Base-by-base conservation (phyloP, 164 flowering plant genomes). In the Cinnamomum chago region DNA sequence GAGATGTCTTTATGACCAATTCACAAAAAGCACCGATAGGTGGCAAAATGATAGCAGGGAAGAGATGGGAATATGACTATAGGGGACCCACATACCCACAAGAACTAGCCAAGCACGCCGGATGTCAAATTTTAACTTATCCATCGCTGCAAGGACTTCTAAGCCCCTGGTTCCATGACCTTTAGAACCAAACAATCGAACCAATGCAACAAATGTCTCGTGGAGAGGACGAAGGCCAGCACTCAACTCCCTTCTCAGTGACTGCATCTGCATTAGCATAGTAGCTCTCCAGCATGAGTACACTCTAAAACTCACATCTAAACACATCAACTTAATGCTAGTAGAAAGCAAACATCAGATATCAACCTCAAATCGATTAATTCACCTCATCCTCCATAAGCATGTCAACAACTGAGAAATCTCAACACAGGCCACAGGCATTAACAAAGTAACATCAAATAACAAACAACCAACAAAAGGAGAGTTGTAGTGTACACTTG, bases 111-210 rank as follows among this genome's bases (percentile, higher is more conserved):
- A 95, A 73, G 97, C 93, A 74, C 76, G 87, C 15, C 97, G 93
- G 68, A 93, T 91, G 83, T 95, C 97, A 82, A 81, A 92, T 50
- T 91, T 85, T 52, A 93, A 76, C 60, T 92, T 91, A 74, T 93
- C 99, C 98, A 93, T 93, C 14, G 98, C 96, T 7, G 95, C 90
- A 52, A 95, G 92, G 70, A 95, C 87, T 80, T 95, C 99, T 67
- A 90, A 84, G 6, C 97, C 99, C 81, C 84, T 86, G 6, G 85
- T 86, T 20, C 92, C 89, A 74, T 20, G 84, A 15, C 98, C 99
- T 79, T 88, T 90, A 5, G 92, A 84, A 6, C 95, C 99, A 87
- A 88, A 93, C 71, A 93, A 73, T n/a, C 97, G 91, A 79, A 92
- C 72, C 78, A 95, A 75, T 22, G 97, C 90, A 30, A 93, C 74